These are phyloP conservation scores for Ophiostoma ulmi DNA, from an alignment of 2,329 filamentous ascomycete genomes.

Conservation along the genomic window DNA sequence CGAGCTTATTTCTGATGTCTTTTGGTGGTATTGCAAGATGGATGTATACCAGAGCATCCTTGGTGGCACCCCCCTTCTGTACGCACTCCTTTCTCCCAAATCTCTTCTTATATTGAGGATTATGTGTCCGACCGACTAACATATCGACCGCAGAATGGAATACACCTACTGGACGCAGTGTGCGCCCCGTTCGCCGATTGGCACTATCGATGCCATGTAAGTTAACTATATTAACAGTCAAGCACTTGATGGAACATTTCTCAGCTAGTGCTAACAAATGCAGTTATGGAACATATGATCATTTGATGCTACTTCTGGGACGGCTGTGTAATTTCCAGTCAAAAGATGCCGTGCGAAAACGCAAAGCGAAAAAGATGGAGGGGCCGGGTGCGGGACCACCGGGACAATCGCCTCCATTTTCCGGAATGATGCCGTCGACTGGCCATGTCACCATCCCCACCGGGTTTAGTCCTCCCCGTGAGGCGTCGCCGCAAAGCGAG, in stretches of 20 bases:
- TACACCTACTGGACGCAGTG: slow-evolving; percentile 80
- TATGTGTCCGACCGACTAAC: background rate
- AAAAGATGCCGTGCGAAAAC: slow-evolving; percentile 72
- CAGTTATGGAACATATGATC: slow-evolving; percentile 81
- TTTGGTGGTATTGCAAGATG: slow-evolving; percentile 96
- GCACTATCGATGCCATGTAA: slow-evolving; percentile 67
- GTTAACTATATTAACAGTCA: slow-evolving; percentile 30
- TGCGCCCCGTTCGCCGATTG: slow-evolving; percentile 75
- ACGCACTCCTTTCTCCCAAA: slow-evolving; percentile 39
- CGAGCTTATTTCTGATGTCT: slow-evolving; percentile 77
- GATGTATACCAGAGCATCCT: slow-evolving; percentile 87
- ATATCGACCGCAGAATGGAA: slow-evolving; percentile 56
- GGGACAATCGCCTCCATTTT: slow-evolving; percentile 44
- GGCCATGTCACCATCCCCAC: slow-evolving; percentile 48
- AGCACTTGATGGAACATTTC: background rate
- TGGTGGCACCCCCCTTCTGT: slow-evolving; percentile 81
- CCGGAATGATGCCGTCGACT: slow-evolving; percentile 52
- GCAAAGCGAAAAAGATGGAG: slow-evolving; percentile 53
- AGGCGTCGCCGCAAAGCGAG: slow-evolving; percentile 40
- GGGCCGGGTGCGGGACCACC: slow-evolving; percentile 26
- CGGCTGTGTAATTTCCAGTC: slow-evolving; percentile 73
- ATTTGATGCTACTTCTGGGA: slow-evolving; percentile 74
- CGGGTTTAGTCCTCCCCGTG: slow-evolving; percentile 50
- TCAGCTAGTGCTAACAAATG: slow-evolving; percentile 2
- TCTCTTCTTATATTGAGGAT: background rate